These are phyloP conservation scores for Podospora bellae-mahoneyi DNA, from an alignment of 495 filamentous ascomycete genomes.

Conservation along the genomic window DNA sequence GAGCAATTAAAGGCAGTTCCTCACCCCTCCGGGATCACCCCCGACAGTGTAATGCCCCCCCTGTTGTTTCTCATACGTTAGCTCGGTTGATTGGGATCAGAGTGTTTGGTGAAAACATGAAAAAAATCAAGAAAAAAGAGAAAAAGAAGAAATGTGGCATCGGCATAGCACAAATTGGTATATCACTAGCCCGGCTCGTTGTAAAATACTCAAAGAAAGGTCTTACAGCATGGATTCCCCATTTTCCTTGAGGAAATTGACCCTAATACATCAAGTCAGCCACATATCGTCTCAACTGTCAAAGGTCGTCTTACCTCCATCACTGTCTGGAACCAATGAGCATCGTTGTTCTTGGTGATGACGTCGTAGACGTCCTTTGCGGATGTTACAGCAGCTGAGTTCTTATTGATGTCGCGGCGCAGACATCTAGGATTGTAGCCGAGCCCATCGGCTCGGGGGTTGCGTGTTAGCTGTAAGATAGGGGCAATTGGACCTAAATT, in stretches of 20 bases:
- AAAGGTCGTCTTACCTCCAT: constrained; percentile 29
- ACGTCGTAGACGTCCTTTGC: constrained; percentile 32
- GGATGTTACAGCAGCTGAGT: constrained; percentile 45
- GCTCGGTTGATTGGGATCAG: no score
- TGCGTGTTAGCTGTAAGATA: constrained; percentile 41
- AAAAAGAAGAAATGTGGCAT: no score
- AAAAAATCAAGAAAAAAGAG: no score
- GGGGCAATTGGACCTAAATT: constrained; percentile 27
- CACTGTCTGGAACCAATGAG: constrained; percentile 50
- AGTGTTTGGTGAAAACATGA: no score
- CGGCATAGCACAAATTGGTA: no score
- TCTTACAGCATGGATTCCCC: constrained; percentile 52
- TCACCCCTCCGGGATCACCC: constrained; percentile 34
- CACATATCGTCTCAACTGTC: not conserved
- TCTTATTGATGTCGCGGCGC: constrained; percentile 58
- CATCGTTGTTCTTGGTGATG: constrained; percentile 42
- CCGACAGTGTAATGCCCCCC: constrained; percentile 57
- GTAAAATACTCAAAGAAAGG: no score
- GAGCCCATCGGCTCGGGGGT: constrained; percentile 35
- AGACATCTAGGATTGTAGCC: constrained; percentile 61
- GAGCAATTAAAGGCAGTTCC: no score
- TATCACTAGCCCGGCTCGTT: no score
- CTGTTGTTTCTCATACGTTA: no score
- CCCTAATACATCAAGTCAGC: not conserved
- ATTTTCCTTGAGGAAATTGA: constrained; percentile 28